These are phyloP conservation scores for Dalbergia oliveri DNA, from an alignment of 306 rosid species.

Conservation along the genomic window DNA sequence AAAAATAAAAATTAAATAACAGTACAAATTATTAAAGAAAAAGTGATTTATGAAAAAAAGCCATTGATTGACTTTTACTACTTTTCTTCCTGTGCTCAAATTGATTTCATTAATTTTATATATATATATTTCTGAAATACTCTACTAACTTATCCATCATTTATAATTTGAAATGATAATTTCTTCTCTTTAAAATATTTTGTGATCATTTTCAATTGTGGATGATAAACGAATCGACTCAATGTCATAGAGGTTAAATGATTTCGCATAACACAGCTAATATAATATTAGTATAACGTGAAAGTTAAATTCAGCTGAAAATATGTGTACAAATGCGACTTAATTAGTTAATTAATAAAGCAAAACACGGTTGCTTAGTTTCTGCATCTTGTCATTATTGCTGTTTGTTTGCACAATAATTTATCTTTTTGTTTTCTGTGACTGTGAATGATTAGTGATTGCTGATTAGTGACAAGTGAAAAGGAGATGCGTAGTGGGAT, in stretches of 20 bases:
- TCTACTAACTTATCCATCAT: no score
- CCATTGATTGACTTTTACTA: constrained; percentile 50
- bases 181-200: no score
- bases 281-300: no score
- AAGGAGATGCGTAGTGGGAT: constrained; percentile 41
- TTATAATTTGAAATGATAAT: no score
- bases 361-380: constrained; percentile 37
- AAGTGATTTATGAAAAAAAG: constrained; percentile 32
- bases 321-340: background rate
- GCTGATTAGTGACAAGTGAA: constrained; percentile 43
- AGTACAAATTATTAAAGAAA: background rate
- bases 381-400: constrained; percentile 35
- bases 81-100: background rate
- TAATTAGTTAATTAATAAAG: background rate
- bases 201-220: no score
- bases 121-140: no score
- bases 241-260: no score
- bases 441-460: constrained; percentile 41
- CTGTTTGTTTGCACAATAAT: constrained; percentile 43
- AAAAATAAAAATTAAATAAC: background rate
- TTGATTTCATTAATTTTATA: background rate
- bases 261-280: no score
- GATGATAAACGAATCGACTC: no score
- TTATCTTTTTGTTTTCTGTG: constrained; percentile 14
- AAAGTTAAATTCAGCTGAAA: background rate